phyloP scores from a whole-genome alignment of 2,329 filamentous ascomycete species.

The Hypoxylon sp. region DNA sequence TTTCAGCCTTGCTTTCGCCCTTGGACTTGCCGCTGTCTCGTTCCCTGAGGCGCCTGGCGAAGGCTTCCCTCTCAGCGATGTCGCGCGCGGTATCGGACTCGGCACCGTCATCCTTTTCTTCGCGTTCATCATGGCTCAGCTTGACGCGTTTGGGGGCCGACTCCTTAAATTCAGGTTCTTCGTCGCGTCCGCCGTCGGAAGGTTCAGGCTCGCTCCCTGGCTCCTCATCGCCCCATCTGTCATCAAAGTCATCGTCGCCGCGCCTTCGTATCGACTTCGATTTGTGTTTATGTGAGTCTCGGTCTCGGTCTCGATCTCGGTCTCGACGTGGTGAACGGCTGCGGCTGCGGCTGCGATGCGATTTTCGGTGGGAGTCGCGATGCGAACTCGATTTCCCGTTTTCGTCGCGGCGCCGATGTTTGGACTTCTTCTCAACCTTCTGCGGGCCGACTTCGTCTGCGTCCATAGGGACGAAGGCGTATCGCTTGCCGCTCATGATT shows the following conservation, averaged over 20 bases:
- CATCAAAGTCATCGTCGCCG: conserved; percentile 73
- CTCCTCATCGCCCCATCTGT: conserved; percentile 87
- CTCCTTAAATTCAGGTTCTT: conserved; percentile 73
- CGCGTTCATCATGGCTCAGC: conserved; percentile 68
- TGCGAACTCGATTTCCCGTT: conserved; percentile 42
- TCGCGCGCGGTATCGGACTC: conserved; percentile 77
- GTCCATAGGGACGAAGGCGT: conserved; percentile 77
- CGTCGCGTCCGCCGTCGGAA: conserved; percentile 65
- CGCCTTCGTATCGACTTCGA: conserved; percentile 62
- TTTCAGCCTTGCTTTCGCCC: conserved; percentile 69
- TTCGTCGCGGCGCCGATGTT: conserved; percentile 58
- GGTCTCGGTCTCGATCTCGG: not conserved
- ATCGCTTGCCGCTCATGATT: conserved; percentile 70
- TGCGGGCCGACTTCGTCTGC: conserved; percentile 72
- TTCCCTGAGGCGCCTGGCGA: conserved; percentile 80
- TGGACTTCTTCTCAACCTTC: conserved; percentile 63
- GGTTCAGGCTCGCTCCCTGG: conserved; percentile 62
- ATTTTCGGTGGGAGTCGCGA: conserved; percentile 51
- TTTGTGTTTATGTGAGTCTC: conserved; percentile 49
- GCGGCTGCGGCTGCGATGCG: conserved; percentile 47
- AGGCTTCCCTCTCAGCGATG: conserved; percentile 82
- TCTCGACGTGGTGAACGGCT: conserved; percentile 53
- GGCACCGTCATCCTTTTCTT: conserved; percentile 59
- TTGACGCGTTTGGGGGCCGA: conserved; percentile 80
- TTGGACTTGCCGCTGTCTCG: conserved; percentile 80